A percentile compares a stretch with the other conserved stretches of the same genome.
Evolutionary conservation across 108 stramenopile genomes (phyloP).

Genomic region (Cyclostephanos tholiformis): DNA sequence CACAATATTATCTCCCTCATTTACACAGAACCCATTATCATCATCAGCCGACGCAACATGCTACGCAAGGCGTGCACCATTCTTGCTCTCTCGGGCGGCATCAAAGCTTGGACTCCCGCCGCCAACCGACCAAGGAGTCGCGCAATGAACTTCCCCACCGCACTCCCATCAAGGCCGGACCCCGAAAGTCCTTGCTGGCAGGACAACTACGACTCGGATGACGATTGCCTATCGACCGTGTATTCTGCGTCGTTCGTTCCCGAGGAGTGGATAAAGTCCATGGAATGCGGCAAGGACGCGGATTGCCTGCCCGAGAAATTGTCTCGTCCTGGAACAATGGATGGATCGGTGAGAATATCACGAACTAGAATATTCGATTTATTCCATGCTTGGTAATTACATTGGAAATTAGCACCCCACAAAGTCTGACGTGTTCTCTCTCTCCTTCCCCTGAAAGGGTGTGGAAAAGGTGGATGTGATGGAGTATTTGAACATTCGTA

Average conservation of each 20-base stretch:
- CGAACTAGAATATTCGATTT: not conserved
- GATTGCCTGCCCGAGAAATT: slow-evolving; percentile 51
- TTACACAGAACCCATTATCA: not conserved
- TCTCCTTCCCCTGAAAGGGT: slow-evolving; percentile 14
- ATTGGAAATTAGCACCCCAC: not conserved
- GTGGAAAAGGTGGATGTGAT: slow-evolving; percentile 54
- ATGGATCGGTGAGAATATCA: slow-evolving; percentile 13
- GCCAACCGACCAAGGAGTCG: slow-evolving; percentile 6
- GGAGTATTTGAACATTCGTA: slow-evolving; percentile 50
- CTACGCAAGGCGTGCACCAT: slow-evolving; percentile 2
- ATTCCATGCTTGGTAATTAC: not conserved
- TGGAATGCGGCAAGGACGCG: slow-evolving; percentile 53
- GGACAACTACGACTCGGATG: slow-evolving; percentile 47
- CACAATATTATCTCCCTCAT: not conserved
- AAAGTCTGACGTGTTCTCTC: not conserved
- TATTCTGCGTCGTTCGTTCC: slow-evolving; percentile 52
- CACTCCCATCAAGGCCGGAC: slow-evolving; percentile 31
- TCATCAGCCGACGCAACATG: not conserved
- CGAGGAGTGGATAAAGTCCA: slow-evolving; percentile 52
- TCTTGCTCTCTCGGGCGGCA: slow-evolving; percentile 9
- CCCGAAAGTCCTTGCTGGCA: slow-evolving; percentile 52
- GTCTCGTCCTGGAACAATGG: slow-evolving; percentile 46
- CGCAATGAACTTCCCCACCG: not conserved
- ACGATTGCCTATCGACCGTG: slow-evolving; percentile 47
- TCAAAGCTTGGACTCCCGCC: slow-evolving; percentile 17